Evolutionary conservation across 2,329 filamentous ascomycete species (phyloP), one percentile per base, ranked within the genome.

Genomic region (Rachicladosporium sp.): DNA sequence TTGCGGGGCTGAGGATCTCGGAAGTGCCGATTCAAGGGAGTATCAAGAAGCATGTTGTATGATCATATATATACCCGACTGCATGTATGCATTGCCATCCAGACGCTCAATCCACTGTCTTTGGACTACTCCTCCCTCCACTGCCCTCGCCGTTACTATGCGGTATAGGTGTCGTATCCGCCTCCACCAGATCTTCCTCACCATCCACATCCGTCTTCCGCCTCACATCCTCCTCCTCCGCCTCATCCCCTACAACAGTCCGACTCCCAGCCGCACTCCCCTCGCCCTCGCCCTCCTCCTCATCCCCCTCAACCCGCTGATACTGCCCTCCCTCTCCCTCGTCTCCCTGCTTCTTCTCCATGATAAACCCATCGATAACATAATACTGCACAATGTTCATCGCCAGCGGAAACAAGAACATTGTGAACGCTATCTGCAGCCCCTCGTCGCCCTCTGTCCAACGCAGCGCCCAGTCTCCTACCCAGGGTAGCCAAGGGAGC

Each of bases 311-410:
- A 23, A 57, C 55, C 30, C 53, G 50, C 46, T 50, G 57, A 43
- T 53, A 53, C 15, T 19, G 3, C 3, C 15, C 15, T 19, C 15
- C 15, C 15, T 19, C 15, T 19, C 15, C 15, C 4, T 51, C 55
- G 15, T 59, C 50, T 3, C 52, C 51, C 53, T 66, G 66, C 38
- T 56, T 50, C 65, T 91, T 93, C 19, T 60, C 55, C 66, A 93
- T 93, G 74, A 98, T 98, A 61, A 95, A 95, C 35, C 78, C 85
- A 59, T 98, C 91, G 62, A 98, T 96, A 54, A 98, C 94, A 67
- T 94, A 98, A 63, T 98, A 98, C 63, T 98, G 91, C 48, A 95
- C 63, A 3, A 74, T 88, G 56, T 98, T 98, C 91, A 98, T 98
- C 59, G 93, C 85, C 48, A 96, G 74, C 1, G 91, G 91, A 70